Base-by-base conservation (phyloP, 2,329 filamentous ascomycete species). In the Penicillium sp. region DNA sequence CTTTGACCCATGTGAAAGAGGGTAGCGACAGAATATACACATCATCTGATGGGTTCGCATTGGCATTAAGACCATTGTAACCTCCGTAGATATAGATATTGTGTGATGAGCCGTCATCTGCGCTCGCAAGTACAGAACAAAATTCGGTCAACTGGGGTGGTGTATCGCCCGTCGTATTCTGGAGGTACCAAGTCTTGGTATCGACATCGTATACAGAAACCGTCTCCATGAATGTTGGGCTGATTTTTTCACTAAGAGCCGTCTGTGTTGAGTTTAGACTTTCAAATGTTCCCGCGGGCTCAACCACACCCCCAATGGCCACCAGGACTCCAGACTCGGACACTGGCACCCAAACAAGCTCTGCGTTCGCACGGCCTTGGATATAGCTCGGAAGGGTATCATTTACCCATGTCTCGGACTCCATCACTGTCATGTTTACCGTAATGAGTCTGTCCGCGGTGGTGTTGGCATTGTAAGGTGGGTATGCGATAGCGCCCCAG, bases 311-410 rank as follows among this genome's bases (percentile, higher is more conserved):
- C 6, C 77, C 77, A 35, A 79, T 72, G 3, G 70, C 72, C 7
- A 78, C 67, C 3, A 79, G 58, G 3, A 72, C 63, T 3, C 77
- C 77, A 2, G 66, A 65, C 1, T 72, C 64, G 1, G 74, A 72
- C 0, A 77, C 72, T 6, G 77, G 77, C 8, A 78, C 62, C 88
- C 88, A 92, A 1, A 89, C 86, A 1, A 89, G 76, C 57, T 89
- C 87, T 0, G 87, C 80, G 62, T 83, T 86, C 4, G 86, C 85
- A 16, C 89, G 82, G 1, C 82, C 82, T 4, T 76, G 71, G 7
- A 88, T 76, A 4, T 68, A 62, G 0, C 65, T 42, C 0, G 83
- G 81, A 3, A 91, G 69, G 0, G 84, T 83, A 1, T 50, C 61
- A 62, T 90, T 90, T 7, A 65, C 72, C 85, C 88, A 91, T n/a